phyloP scores from a whole-genome alignment of 2,329 filamentous ascomycete species.

The Colletotrichum karsti region DNA sequence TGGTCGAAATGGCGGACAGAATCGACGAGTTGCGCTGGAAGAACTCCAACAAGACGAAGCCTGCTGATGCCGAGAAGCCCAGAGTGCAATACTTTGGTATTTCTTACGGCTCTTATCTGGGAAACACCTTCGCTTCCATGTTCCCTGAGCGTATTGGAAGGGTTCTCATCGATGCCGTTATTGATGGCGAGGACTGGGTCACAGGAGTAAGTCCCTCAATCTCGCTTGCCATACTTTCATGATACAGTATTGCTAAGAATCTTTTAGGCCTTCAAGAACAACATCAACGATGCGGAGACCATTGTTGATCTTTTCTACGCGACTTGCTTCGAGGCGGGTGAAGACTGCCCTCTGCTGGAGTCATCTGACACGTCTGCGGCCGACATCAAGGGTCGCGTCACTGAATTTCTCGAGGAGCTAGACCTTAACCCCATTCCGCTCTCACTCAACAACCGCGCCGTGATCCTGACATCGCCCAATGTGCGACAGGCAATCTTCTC shows the following conservation, averaged over 20 bases:
- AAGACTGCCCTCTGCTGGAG: conserved; percentile 38
- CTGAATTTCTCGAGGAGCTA: conserved; percentile 38
- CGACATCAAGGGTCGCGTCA: conserved; percentile 42
- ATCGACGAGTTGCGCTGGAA: conserved; percentile 34
- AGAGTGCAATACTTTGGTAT: conserved; percentile 52
- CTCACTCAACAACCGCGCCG: conserved; percentile 29
- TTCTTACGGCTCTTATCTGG: conserved; percentile 47
- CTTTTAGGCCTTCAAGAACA: conserved; percentile 40
- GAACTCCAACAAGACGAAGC: not conserved
- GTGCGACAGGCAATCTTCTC: conserved; percentile 35
- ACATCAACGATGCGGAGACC: conserved; percentile 45
- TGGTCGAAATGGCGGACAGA: conserved; percentile 43
- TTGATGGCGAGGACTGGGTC: conserved; percentile 37
- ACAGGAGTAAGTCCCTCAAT: conserved; percentile 28
- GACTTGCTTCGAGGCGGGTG: conserved; percentile 42
- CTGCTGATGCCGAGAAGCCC: not conserved
- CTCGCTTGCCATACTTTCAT: fast-evolving
- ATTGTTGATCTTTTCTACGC: conserved; percentile 43
- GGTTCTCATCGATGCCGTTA: conserved; percentile 42
- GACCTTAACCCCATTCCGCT: conserved; percentile 35
- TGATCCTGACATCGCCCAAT: conserved; percentile 39
- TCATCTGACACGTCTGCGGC: conserved; percentile 34
- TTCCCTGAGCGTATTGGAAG: conserved; percentile 45
- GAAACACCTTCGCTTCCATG: conserved; percentile 44
- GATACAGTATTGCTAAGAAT: not conserved